phyloP scores from a whole-genome alignment of 2,329 filamentous ascomycete genomes.

The Curvularia eragrostidis region DNA sequence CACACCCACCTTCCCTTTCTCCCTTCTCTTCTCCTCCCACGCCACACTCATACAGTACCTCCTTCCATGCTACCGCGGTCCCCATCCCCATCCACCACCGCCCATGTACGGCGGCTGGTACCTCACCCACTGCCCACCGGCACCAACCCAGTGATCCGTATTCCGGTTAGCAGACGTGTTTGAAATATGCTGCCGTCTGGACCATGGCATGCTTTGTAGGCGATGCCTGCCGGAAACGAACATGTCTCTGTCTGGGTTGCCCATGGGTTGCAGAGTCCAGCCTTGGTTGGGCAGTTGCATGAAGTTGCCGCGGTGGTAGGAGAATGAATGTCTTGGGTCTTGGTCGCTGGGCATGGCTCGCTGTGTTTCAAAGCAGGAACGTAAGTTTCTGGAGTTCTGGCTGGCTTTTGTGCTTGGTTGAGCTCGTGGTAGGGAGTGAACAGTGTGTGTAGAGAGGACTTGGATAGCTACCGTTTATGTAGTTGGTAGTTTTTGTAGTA shows the following conservation, averaged over 20 bases:
- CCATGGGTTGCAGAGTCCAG: background rate
- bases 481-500: too few species aligned
- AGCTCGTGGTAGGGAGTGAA: too few species aligned
- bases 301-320: background rate
- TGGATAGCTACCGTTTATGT: too few species aligned
- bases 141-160: background rate
- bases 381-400: background rate
- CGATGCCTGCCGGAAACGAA: background rate
- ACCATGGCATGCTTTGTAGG: background rate
- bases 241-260: background rate
- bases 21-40: too few species aligned
- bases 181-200: background rate
- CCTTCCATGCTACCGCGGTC: background rate
- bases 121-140: background rate
- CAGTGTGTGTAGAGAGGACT: too few species aligned
- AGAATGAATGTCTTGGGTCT: background rate
- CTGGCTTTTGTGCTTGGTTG: too few species aligned
- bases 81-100: background rate
- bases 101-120: background rate
- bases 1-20: background rate
- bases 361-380: background rate
- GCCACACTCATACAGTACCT: background rate
- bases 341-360: background rate
- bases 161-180: background rate
- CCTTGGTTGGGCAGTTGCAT: background rate